phyloP scores from a whole-genome alignment of 257 asterid genomes.

The Lithospermum erythrorhizon region DNA sequence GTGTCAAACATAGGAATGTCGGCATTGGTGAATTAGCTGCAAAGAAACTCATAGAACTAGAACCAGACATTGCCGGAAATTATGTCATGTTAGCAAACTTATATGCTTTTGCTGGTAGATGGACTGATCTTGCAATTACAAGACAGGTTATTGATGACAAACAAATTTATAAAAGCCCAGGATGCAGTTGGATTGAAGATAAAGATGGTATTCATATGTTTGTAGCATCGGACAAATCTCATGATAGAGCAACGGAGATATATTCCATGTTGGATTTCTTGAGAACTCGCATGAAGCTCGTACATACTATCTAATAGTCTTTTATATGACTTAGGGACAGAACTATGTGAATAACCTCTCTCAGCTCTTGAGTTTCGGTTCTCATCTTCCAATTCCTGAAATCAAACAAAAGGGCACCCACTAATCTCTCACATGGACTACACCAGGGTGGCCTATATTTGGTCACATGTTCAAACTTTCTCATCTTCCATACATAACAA shows the following conservation, averaged over 20 bases:
- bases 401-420: no score
- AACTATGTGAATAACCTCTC: neutral
- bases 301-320: slow-evolving; percentile 6
- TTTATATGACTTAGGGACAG: slow-evolving; percentile 1
- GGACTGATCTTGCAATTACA: slow-evolving; percentile 48
- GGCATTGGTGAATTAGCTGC: slow-evolving; percentile 64
- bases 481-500: no score
- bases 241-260: slow-evolving; percentile 43
- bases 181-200: slow-evolving; percentile 90
- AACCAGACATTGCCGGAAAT: slow-evolving; percentile 47
- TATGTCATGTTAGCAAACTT: slow-evolving; percentile 64
- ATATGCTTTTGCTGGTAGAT: slow-evolving; percentile 60
- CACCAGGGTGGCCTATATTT: no score
- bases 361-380: neutral
- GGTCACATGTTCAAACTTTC: no score
- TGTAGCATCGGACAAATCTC: slow-evolving; percentile 60
- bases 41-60: slow-evolving; percentile 38
- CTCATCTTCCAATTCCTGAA: no score
- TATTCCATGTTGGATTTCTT: slow-evolving; percentile 44
- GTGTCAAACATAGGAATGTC: slow-evolving; percentile 50
- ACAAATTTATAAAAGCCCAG: slow-evolving; percentile 52
- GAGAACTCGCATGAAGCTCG: slow-evolving; percentile 45
- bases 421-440: no score
- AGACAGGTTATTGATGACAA: slow-evolving; percentile 38
- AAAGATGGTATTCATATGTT: slow-evolving; percentile 49